Percentiles rank a stretch among this genome's conserved stretches.
Evolutionary conservation across 345 rosid genomes (phyloP).

Genomic region (Salix suchowensis): DNA sequence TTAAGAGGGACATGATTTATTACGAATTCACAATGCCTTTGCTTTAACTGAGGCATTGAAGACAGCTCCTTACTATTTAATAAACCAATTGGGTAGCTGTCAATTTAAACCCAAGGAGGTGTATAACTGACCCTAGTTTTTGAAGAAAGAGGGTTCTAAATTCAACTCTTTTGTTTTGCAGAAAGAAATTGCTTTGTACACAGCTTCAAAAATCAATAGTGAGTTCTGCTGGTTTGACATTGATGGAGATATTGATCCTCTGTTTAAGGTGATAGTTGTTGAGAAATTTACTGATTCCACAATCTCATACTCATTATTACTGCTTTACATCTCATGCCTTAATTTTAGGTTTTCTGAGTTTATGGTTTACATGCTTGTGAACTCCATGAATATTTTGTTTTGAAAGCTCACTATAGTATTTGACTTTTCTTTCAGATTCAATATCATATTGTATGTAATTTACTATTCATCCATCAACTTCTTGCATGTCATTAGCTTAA

Average conservation of each 20-base stretch:
- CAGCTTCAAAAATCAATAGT: slow-evolving; percentile 71
- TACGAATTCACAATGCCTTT: no score
- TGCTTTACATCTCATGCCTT: not conserved
- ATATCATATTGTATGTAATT: not conserved
- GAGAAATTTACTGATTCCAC: not conserved
- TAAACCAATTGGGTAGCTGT: not conserved
- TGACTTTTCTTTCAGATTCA: not conserved
- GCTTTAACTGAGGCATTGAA: no score
- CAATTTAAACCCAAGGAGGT: not conserved
- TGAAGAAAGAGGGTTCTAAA: not conserved
- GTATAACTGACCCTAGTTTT: not conserved
- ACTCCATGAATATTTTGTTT: not conserved
- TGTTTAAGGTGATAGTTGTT: slow-evolving; percentile 68
- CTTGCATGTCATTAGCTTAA: not conserved
- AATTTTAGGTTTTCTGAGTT: not conserved
- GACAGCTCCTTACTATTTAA: no score
- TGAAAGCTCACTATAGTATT: not conserved
- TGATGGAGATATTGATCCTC: slow-evolving; percentile 87
- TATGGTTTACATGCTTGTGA: not conserved
- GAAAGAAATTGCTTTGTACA: slow-evolving; percentile 95
- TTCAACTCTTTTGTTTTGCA: slow-evolving; percentile 38
- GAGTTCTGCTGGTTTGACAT: slow-evolving; percentile 89
- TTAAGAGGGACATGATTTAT: no score
- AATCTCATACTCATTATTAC: not conserved
- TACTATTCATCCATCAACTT: not conserved